Percentiles rank a stretch among this genome's conserved stretches.
Conservation (phyloP, 768 basidiomycete genomes). For the Coprinellus micaceus region DNA sequence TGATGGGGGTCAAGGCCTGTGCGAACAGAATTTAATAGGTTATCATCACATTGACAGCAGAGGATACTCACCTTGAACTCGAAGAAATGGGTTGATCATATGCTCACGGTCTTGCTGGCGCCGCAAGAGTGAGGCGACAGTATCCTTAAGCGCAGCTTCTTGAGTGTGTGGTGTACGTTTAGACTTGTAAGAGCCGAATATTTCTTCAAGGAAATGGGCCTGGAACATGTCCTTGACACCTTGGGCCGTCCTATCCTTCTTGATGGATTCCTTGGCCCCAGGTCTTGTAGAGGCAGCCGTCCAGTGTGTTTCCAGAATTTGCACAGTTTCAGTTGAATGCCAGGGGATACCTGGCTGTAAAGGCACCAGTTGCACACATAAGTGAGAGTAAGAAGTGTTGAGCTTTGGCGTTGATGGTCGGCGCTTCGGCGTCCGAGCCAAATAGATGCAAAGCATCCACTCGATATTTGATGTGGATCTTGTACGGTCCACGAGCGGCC, state of each 20-base stretch:
- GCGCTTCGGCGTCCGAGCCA: too few relatives aligned
- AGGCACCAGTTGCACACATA: too few relatives aligned
- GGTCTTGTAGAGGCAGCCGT: too few relatives aligned
- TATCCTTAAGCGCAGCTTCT: background rate
- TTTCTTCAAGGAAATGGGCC: conserved; percentile 20
- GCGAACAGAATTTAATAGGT: background rate
- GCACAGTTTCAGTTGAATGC: background rate
- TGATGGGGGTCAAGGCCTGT: conserved; percentile 38
- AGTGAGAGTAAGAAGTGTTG: too few relatives aligned
- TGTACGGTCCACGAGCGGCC: too few relatives aligned
- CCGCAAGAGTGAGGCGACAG: background rate
- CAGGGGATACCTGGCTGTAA: too few relatives aligned
- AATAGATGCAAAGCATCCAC: too few relatives aligned
- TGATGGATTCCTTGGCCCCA: background rate
- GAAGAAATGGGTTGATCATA: conserved; percentile 32
- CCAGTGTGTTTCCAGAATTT: too few relatives aligned
- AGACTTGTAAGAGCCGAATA: conserved; percentile 18
- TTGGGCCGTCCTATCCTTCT: conserved; percentile 17
- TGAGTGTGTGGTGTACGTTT: background rate
- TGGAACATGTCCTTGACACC: conserved; percentile 35
- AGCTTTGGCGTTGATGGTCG: too few relatives aligned
- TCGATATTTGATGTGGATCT: too few relatives aligned
- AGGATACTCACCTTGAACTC: conserved; percentile 17
- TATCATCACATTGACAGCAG: background rate
- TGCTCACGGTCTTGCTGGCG: conserved; percentile 12